Evolutionary conservation across 768 basidiomycete species (phyloP), one percentile per base, ranked within the genome.

Genomic region (Pholiota microspora): DNA sequence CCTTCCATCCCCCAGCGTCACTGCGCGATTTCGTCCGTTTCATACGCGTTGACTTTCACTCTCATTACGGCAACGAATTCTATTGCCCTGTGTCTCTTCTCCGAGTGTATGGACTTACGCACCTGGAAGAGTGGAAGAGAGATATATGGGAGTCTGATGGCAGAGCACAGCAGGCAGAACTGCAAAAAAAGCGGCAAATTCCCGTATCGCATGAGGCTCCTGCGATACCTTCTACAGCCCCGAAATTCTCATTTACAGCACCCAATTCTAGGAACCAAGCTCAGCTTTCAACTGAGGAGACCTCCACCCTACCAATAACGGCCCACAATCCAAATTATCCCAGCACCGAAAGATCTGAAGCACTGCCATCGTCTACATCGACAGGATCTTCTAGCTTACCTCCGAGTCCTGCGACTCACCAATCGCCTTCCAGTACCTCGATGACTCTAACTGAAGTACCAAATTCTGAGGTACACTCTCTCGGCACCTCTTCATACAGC

Each of bases 91-190:
- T 98, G 15, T 94, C 92, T 0, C 81, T 98, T 0, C 79, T 98
- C 15, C 86, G 94, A 25, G 94, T 97, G 1, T 98, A 94, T 58
- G 97, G 97, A 4, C 84, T 96, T 51, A 98, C 94, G 1, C 94
- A 98, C 72, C 85, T 98, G 59, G 95, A 98, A 58, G 84, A 94
- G 62, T 98, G 91, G 84, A 95, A 96, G 62, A 90, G 92, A 88
- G 91, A 92, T 46, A 76, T 76, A 5, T 93, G 90, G 89, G 83
- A 89, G 61, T 79, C 76, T 3, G 87, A 89, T 65, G 88, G 87
- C 59, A 75, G 69, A 34, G 75, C 75, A 0, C 79, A 79, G 51
- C 65, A 68, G 29, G 75, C 72, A 16, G 74, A 73, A 21, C 46
- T 67, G 4, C 64, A 63, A 9, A 75, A 77, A 42, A 67, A 61